Base-by-base conservation (phyloP, 306 rosid species). In the Rubus idaeus region DNA sequence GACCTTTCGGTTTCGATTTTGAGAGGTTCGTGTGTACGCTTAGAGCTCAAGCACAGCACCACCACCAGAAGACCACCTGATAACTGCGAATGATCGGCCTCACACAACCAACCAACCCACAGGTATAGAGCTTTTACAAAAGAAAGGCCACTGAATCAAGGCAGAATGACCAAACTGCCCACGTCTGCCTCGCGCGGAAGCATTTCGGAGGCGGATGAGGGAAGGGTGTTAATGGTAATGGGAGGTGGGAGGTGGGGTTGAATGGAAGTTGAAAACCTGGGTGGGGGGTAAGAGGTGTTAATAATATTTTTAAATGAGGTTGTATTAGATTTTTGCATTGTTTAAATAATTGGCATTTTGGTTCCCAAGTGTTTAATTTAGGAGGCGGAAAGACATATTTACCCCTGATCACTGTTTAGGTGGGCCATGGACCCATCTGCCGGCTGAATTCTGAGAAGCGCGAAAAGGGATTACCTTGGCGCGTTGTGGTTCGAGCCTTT, bases 61-160 rank as follows among this genome's bases (percentile, higher is more conserved):
- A 26, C 14, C 56, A 16, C 63, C 60, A 26, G 47, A 58, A 58
- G 79, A 77, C 53, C 84, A 77, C 84, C 82, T 55, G 84, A 73
- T 63, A 73, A 51, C 3, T 60, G 62, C 65, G 52, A 76, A 77
- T 70, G 80, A 73, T 69, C 40, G 80, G 75, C 63, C 64, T 23
- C 42, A 69, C 16, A 42, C 39, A 73, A 49, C 74, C 68, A 75
- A 75, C 49, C 11, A 26, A 64, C 23, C n/a, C 40, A 9, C 17
- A 13, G 45, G 42, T 39, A 42, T 52, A 44, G 35, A 62, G 44
- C 17, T 42, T 10, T 50, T 30, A 47, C 74, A 6, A 75, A 41
- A 6, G 56, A 39, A 11, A 80, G 45, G 69, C 53, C 77, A 23
- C 68, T 21, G 41, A 46, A 30, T 30, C 26, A 5, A 1, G 4